A percentile compares a stretch with the other conserved stretches of the same genome.
These are phyloP conservation scores for Tephrocybe sp. DNA, from an alignment of 768 basidiomycete species.

Conservation along the genomic window DNA sequence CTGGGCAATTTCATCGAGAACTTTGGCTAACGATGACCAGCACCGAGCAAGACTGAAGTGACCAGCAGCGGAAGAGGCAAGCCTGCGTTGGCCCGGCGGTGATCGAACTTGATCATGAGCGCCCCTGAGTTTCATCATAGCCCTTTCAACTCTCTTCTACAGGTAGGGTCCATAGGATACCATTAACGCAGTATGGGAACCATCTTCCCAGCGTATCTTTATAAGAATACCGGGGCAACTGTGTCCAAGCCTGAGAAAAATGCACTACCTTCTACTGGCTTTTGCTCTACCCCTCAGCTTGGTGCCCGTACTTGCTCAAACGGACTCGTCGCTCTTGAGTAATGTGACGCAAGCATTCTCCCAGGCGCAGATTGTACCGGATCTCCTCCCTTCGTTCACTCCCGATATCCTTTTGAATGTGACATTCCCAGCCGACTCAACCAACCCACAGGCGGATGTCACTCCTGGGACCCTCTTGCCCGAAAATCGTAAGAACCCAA, in stretches of 20 bases:
- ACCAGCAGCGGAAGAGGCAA: constrained; percentile 13
- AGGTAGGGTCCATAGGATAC: no score
- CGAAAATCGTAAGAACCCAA: constrained; percentile 28
- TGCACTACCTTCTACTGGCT: not conserved
- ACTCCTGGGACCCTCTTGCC: constrained; percentile 34
- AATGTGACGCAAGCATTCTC: constrained; percentile 29
- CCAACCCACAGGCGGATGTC: constrained; percentile 26
- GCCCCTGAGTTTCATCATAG: constrained; percentile 5
- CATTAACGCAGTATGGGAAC: no score
- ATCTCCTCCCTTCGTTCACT: constrained; percentile 35
- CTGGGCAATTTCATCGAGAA: constrained; percentile 14
- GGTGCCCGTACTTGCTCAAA: constrained; percentile 12
- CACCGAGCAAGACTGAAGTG: constrained; percentile 23
- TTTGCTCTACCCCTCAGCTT: constrained; percentile 11
- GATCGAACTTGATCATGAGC: constrained; percentile 2
- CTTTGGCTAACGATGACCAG: constrained; percentile 24
- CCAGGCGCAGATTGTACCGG: constrained; percentile 37
- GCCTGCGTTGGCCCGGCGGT: not conserved
- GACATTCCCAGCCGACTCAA: constrained; percentile 32
- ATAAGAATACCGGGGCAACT: no score
- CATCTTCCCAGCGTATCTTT: no score
- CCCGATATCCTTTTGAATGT: constrained; percentile 34
- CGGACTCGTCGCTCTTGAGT: constrained; percentile 9
- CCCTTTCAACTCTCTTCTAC: not conserved
- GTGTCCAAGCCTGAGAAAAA: not conserved